Evolutionary conservation across 164 flowering plant genomes (phyloP).

Genomic region (Tinospora cordifolia): DNA sequence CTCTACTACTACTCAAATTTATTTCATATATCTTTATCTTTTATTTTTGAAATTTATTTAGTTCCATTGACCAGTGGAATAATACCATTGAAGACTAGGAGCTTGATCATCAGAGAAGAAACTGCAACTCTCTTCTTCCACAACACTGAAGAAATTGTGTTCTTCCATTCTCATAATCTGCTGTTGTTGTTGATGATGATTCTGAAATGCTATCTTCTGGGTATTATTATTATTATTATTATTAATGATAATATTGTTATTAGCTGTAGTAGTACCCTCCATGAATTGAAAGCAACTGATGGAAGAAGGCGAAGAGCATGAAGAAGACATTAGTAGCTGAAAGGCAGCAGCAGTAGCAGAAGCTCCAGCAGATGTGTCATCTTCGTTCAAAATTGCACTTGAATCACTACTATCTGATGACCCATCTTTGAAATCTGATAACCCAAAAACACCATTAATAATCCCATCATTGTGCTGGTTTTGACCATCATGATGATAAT

Average conservation of each 20-base stretch:
- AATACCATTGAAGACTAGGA: constrained; percentile 70
- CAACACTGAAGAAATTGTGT: constrained; percentile 51
- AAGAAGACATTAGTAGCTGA: no score
- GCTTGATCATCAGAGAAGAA: constrained; percentile 87
- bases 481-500: neutral
- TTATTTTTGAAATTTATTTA: constrained; percentile 12
- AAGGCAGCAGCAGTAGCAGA: no score
- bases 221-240: neutral
- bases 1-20: neutral
- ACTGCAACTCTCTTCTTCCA: constrained; percentile 51
- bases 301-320: neutral
- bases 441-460: constrained; percentile 14
- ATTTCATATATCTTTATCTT: neutral
- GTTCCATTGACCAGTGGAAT: constrained; percentile 54
- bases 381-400: constrained; percentile 84
- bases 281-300: constrained; percentile 20
- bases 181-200: constrained; percentile 27
- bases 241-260: no score
- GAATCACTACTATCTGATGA: constrained; percentile 85
- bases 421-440: constrained; percentile 46
- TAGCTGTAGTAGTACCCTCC: constrained; percentile 5
- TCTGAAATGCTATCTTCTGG: constrained; percentile 3
- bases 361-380: constrained; percentile 17
- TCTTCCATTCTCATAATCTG: constrained; percentile 67
- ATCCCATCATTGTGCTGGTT: neutral